Percentiles rank a stretch among this genome's conserved stretches.
Evolutionary conservation across 106 monocot species (phyloP).

Genomic region (Posidonia australis): DNA sequence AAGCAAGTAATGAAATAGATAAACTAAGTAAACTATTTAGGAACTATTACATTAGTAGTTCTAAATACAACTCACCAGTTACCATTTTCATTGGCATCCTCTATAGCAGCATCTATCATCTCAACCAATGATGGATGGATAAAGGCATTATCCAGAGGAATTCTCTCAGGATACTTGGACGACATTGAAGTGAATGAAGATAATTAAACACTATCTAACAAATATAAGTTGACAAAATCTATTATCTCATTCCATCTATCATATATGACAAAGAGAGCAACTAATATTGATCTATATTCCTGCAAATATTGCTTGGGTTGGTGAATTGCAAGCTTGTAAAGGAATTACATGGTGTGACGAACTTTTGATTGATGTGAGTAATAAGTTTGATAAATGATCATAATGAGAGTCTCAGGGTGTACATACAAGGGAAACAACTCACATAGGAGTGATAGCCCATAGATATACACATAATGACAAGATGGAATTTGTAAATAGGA

Average conservation of each 20-base stretch:
- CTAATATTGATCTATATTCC: neutral
- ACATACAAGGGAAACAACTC: no score
- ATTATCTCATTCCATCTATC: neutral
- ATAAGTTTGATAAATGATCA: no score
- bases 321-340: conserved; percentile 73
- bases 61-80: conserved; percentile 59
- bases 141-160: conserved; percentile 69
- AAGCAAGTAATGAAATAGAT: no score
- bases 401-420: no score
- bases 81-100: conserved; percentile 73
- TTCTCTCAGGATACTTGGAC: conserved; percentile 89
- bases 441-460: no score
- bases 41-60: no score
- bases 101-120: conserved; percentile 87
- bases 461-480: no score
- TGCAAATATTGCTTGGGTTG: conserved; percentile 92
- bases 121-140: conserved; percentile 82
- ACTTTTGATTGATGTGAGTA: no score
- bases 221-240: neutral
- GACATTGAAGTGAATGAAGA: conserved; percentile 19
- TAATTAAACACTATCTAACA: neutral
- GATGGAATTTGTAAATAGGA: no score
- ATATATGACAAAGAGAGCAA: neutral
- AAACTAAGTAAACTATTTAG: no score
- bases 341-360: no score